These are phyloP conservation scores for Erigeron philadelphicus DNA, from an alignment of 140 eudicot genomes.

Conservation along the genomic window DNA sequence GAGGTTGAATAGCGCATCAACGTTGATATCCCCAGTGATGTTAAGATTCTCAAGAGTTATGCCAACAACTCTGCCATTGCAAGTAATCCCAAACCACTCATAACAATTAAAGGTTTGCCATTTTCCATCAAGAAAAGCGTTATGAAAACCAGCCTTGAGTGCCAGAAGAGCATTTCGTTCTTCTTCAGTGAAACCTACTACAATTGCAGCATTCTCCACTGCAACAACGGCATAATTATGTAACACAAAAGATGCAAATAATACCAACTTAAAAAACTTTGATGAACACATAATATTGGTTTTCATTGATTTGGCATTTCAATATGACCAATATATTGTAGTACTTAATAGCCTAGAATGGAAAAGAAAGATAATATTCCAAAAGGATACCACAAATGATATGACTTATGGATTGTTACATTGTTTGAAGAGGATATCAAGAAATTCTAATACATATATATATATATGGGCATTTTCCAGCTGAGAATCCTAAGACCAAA, in stretches of 20 bases:
- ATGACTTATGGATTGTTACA: conserved; percentile 19
- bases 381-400: conserved; percentile 33
- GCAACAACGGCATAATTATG: conserved; percentile 11
- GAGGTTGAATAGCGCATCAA: conserved; percentile 43
- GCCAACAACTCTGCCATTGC: conserved; percentile 42
- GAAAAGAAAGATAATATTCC: conserved; percentile 31
- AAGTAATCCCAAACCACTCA: conserved; percentile 47
- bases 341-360: conserved; percentile 19
- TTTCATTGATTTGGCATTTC: conserved; percentile 12
- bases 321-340: conserved; percentile 10
- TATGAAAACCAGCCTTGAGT: conserved; percentile 36
- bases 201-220: conserved; percentile 11
- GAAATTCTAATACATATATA: conserved; percentile 17
- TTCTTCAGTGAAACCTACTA: conserved; percentile 37
- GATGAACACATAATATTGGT: conserved; percentile 24
- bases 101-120: conserved; percentile 50
- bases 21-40: conserved; percentile 41
- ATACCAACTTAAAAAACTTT: conserved; percentile 6
- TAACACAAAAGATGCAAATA: conserved; percentile 24
- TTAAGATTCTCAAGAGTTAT: conserved; percentile 40
- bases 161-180: conserved; percentile 49
- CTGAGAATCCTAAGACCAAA: conserved; percentile 33
- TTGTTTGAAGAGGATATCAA: conserved; percentile 41
- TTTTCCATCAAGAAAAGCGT: conserved; percentile 29
- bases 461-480: conserved; percentile 1